phyloP scores from a whole-genome alignment of 139 green algal species.

The Picochlorum sp. region DNA sequence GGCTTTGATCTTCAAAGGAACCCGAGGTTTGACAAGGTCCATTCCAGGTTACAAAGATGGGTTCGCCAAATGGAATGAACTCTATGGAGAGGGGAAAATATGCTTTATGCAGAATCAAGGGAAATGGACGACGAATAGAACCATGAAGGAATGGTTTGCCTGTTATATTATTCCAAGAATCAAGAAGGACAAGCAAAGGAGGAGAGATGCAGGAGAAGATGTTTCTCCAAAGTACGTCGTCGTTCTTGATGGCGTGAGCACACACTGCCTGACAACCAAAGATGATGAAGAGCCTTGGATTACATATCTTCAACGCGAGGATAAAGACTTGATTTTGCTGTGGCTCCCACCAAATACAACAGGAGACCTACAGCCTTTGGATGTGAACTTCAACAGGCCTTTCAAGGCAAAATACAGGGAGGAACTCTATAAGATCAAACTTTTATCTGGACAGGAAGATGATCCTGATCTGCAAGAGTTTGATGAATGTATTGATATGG shows the following conservation, averaged over 20 bases:
- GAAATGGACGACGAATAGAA: neutral
- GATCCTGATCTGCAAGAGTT: too few species aligned
- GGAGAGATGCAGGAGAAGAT: neutral
- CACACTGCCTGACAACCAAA: neutral
- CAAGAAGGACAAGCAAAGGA: slow-evolving; percentile 4
- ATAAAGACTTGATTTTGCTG: neutral
- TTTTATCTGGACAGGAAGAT: neutral
- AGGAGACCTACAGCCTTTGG: neutral
- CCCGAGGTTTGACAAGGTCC: neutral
- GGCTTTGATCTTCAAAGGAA: slow-evolving; percentile 1
- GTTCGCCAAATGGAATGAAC: neutral
- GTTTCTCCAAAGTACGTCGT: neutral
- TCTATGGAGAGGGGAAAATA: neutral
- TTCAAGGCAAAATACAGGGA: neutral
- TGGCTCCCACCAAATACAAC: slow-evolving; percentile 2
- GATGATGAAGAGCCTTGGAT: neutral
- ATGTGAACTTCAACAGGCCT: neutral
- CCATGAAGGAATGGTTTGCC: neutral
- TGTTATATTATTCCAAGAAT: neutral
- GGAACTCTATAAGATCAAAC: neutral
- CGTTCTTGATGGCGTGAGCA: neutral
- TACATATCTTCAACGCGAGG: neutral
- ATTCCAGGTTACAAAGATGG: slow-evolving; percentile 9
- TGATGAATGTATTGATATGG: too few species aligned
- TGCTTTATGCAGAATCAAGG: slow-evolving; percentile 4